Conservation (phyloP, 176 grass and related monocot genomes). For the Thinopyrum elongatum region DNA sequence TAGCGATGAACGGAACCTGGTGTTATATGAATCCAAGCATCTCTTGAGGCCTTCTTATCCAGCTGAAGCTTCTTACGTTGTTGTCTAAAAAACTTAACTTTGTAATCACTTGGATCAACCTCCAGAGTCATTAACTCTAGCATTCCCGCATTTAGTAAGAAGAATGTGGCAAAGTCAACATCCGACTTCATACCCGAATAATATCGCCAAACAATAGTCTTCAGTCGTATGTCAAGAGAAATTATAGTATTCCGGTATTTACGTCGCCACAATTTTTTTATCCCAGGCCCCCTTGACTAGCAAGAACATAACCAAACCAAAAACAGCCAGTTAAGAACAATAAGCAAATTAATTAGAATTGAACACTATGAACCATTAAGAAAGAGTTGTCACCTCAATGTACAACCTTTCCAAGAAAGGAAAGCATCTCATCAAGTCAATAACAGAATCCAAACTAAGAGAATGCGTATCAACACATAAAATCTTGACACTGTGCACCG, state of each 20-base stretch:
- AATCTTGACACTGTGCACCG: neutral
- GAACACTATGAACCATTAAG: neutral
- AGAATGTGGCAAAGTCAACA: neutral
- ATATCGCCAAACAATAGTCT: neutral
- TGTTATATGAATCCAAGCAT: neutral
- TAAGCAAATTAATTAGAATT: neutral
- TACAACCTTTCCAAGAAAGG: neutral
- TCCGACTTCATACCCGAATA: neutral
- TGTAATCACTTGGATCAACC: neutral
- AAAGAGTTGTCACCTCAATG: neutral
- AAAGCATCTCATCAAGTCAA: slow-evolving; percentile 8
- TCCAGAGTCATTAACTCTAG: neutral
- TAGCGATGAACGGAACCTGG: neutral
- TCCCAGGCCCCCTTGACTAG: neutral
- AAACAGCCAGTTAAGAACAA: neutral
- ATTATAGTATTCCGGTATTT: neutral
- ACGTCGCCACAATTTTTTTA: neutral
- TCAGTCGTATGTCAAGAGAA: neutral
- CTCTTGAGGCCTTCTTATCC: neutral
- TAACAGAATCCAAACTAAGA: neutral
- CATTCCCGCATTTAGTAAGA: neutral
- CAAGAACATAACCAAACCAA: neutral
- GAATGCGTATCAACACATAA: neutral
- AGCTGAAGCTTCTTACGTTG: neutral
- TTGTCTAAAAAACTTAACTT: neutral